Conservation (phyloP, 169 alveolate species). For the Babesia ovis region DNA sequence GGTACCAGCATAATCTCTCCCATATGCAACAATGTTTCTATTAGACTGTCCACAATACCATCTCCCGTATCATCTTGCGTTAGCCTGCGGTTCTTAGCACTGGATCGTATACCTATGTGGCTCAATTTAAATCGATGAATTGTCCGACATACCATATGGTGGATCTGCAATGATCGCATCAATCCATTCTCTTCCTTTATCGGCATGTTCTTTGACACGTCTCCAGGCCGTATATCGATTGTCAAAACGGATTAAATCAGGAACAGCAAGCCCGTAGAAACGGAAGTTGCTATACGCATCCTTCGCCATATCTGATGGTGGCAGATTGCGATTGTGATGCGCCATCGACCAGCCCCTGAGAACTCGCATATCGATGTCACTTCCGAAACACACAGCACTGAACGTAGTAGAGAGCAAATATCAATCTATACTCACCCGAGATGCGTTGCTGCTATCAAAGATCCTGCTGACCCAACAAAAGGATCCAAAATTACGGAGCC, state of each 20-base stretch:
- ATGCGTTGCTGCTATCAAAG: constrained; percentile 88
- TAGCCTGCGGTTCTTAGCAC: constrained; percentile 38
- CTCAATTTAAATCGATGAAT: no score
- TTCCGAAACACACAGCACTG: constrained; percentile 91
- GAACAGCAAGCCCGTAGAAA: constrained; percentile 58
- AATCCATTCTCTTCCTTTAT: constrained; percentile 72
- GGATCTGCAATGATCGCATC: constrained; percentile 97
- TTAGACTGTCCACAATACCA: constrained; percentile 37
- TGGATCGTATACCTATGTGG: constrained; percentile 50
- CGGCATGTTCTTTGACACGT: not conserved
- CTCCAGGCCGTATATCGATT: constrained; percentile 41
- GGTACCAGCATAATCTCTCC: constrained; percentile 74
- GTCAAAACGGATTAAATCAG: constrained; percentile 71
- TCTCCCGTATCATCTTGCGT: constrained; percentile 10
- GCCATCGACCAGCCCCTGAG: constrained; percentile 83
- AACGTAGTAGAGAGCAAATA: not conserved
- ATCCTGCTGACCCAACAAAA: constrained; percentile 97
- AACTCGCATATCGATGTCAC: constrained; percentile 94
- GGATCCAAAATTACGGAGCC: constrained; percentile 88
- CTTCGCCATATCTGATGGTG: constrained; percentile 40
- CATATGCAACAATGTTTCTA: constrained; percentile 49
- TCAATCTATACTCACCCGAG: constrained; percentile 27
- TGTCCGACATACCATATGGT: constrained; percentile 89
- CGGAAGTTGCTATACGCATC: constrained; percentile 69
- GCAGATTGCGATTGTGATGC: constrained; percentile 76